Base-by-base conservation (phyloP, 2,329 filamentous ascomycete species). In the Akanthomyces muscarius region DNA sequence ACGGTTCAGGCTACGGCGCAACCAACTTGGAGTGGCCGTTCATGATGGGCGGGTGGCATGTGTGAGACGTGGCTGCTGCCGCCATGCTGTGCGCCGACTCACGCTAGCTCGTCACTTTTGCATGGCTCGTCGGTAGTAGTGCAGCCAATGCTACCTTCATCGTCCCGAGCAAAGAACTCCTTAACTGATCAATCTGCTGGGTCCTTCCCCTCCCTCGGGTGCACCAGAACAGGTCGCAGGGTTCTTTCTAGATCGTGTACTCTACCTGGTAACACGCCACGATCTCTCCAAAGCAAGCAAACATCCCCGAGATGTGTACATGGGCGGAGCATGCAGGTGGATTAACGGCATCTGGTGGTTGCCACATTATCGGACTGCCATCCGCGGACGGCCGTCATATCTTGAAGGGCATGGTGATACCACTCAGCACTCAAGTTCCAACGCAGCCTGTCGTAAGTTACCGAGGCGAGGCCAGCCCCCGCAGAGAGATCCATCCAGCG, bases 211-310 rank as follows among this genome's bases (percentile, higher is more conserved):
- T 36, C 13, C 7, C 10, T 11, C 2, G 13, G 18, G 42, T 48
- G 36, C 50, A 25, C 48, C 33, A 41, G 45, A 59, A 38, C 48
- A 52, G 28, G 58, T 48, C 45, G 36, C 58, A 52, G 41, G 58
- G 58, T 52, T 61, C 36, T 61, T 51, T 28, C 28, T 7, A 53
- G 48, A 61, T 61, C 58, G 38, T 45, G 30, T 52, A 5, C 45
- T 36, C 58, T 45, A 61, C 58, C 58, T 45, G 38, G 58, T 44
- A 45, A 44, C 44, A 53, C 58, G 58, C 58, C 58, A 61, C 58
- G 58, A 61, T 61, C 58, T 53, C 58, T 38, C 18, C 16, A 59
- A n/a, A 45, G 48, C 47, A 42, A 61, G 38, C 58, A 61, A 53
- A 61, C 21, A 3, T 25, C 11, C 33, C 45, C 45, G 8, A 41